Conservation (phyloP, 192 early-diverging fungal genomes). For the Dissophora globulifera region DNA sequence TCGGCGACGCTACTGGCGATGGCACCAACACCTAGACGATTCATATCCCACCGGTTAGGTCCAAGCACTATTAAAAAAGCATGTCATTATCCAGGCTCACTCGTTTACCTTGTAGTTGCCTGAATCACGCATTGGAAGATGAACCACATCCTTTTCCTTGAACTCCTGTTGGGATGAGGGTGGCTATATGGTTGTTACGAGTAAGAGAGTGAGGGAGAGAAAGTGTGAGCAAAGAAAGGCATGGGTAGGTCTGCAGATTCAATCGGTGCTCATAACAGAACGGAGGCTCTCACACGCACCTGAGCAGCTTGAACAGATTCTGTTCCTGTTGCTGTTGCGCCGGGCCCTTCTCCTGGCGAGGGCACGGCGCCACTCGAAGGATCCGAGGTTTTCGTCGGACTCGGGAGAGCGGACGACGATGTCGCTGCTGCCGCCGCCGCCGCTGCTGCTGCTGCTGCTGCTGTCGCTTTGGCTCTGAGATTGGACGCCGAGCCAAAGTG, state of each 20-base stretch:
- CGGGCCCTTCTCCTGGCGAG: slow-evolving; percentile 19
- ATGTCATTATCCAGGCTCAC: not conserved
- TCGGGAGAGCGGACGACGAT: not conserved
- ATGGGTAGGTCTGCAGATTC: too few relatives aligned
- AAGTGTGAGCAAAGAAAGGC: slow-evolving; percentile 6
- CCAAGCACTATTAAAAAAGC: too few relatives aligned
- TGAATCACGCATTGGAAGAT: slow-evolving; percentile 27
- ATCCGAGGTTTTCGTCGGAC: slow-evolving; percentile 4
- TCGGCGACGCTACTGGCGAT: slow-evolving; percentile 38
- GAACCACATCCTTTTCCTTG: slow-evolving; percentile 17
- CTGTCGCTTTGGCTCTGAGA: slow-evolving; percentile 31
- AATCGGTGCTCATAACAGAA: slow-evolving; percentile 16
- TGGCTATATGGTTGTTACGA: not conserved
- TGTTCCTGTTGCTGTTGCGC: slow-evolving; percentile 2
- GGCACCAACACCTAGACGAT: too few relatives aligned
- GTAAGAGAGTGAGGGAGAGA: not conserved
- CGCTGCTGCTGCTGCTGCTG: slow-evolving; percentile 16
- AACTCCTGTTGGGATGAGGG: slow-evolving; percentile 7
- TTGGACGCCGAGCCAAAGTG: slow-evolving; percentile 44
- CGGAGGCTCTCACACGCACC: slow-evolving; percentile 31
- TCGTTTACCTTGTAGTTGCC: slow-evolving; percentile 44
- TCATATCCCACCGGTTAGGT: too few relatives aligned
- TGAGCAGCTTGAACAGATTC: slow-evolving; percentile 17
- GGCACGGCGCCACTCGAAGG: not conserved
- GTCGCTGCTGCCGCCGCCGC: not conserved